Percentiles rank a stretch among this genome's conserved stretches.
These are phyloP conservation scores for Apiospora phragmitis DNA, from an alignment of 2,329 filamentous ascomycete species.

Conservation along the genomic window DNA sequence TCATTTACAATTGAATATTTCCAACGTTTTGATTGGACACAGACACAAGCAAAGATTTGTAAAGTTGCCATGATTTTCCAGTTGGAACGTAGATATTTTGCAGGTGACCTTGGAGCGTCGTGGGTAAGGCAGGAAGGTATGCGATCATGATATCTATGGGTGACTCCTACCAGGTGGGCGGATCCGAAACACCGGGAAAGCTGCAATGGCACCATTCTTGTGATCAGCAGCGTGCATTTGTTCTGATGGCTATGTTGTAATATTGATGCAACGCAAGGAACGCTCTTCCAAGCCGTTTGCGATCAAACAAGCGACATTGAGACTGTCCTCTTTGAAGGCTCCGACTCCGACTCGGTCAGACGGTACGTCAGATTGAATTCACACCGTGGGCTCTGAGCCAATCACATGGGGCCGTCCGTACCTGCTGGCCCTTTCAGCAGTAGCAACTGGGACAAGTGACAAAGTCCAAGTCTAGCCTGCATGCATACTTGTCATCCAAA, in stretches of 20 bases:
- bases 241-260: neutral
- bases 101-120: neutral
- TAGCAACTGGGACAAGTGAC: neutral
- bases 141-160: neutral
- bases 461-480: neutral
- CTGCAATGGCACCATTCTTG: neutral
- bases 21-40: neutral
- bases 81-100: neutral
- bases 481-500: conserved; percentile 1
- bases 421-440: neutral
- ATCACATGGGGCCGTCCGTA: neutral
- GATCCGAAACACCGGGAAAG: neutral
- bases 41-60: neutral
- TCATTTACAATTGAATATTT: conserved; percentile 14
- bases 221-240: neutral
- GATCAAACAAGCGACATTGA: no score
- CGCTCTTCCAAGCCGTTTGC: no score
- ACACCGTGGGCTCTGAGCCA: neutral
- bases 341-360: neutral
- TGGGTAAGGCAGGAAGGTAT: neutral
- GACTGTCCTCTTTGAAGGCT: neutral
- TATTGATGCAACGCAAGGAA: no score
- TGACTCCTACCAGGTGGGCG: neutral
- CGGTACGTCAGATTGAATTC: neutral
- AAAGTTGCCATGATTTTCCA: neutral